A percentile compares a stretch with the other conserved stretches of the same genome.
phyloP scores from a whole-genome alignment of 495 filamentous ascomycete species.

The Saxophila tyrrhenica region DNA sequence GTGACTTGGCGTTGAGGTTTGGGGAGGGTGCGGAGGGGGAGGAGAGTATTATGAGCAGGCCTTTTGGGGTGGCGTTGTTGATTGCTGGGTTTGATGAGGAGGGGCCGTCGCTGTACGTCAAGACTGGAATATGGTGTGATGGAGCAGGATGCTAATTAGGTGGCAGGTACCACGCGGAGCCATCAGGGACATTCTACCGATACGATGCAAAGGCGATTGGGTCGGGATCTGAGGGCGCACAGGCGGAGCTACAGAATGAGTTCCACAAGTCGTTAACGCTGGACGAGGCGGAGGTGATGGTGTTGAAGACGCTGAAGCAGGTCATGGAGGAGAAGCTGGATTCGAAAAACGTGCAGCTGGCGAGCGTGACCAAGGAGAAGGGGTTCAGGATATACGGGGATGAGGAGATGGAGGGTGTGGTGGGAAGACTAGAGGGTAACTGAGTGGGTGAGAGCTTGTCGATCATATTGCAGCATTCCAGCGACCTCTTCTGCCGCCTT shows the following conservation, averaged over 20 bases:
- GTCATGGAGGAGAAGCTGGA: constrained; percentile 99
- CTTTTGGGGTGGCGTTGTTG: constrained; percentile 91
- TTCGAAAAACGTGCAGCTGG: constrained; percentile 94
- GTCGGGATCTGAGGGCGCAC: constrained; percentile 88
- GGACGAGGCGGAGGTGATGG: constrained; percentile 82
- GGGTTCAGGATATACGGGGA: constrained; percentile 97
- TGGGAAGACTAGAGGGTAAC: constrained; percentile 49
- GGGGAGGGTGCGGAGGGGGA: constrained; percentile 96
- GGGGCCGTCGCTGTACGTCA: constrained; percentile 71
- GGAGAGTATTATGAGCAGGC: constrained; percentile 94
- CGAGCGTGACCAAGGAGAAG: constrained; percentile 93
- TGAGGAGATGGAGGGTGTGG: constrained; percentile 86
- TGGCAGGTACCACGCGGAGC: constrained; percentile 84
- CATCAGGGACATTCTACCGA: constrained; percentile 94
- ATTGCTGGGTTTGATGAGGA: constrained; percentile 97
- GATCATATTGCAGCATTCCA: too few species aligned
- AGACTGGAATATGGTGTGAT: not conserved
- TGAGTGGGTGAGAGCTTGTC: too few species aligned
- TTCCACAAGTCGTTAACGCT: constrained; percentile 97
- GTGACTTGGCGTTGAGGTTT: constrained; percentile 90
- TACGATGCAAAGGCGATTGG: constrained; percentile 99
- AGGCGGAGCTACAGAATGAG: constrained; percentile 95
- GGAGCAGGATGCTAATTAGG: not conserved
- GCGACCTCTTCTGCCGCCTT: too few species aligned
- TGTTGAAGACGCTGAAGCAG: constrained; percentile 96